Evolutionary conservation across 2,329 filamentous ascomycete genomes (phyloP).

Genomic region (Cladorrhinum sp.): DNA sequence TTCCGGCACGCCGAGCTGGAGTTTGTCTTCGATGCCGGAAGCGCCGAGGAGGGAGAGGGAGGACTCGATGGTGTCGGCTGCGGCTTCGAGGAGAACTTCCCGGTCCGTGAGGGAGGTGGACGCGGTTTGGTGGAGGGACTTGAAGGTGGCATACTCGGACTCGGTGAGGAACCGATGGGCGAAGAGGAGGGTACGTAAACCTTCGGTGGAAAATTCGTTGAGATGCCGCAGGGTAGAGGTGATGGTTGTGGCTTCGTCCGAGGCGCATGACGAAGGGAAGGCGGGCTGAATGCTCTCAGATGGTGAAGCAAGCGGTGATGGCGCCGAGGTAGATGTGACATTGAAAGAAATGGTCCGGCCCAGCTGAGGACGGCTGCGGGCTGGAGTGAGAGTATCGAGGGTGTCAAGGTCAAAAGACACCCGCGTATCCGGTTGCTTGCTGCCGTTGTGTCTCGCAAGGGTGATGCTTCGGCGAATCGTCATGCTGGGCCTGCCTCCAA

Average conservation of each 20-base stretch:
- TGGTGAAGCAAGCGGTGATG: constrained; percentile 8
- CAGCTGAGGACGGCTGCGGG: constrained; percentile 37
- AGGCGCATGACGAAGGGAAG: constrained; percentile 46
- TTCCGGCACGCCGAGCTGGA: constrained; percentile 96
- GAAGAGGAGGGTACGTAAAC: constrained; percentile 87
- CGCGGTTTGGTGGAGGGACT: constrained; percentile 79
- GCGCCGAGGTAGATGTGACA: constrained; percentile 20
- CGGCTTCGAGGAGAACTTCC: constrained; percentile 93
- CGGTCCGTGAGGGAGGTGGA: constrained; percentile 86
- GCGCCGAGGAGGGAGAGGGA: constrained; percentile 89
- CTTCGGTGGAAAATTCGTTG: constrained; percentile 98
- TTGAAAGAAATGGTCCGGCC: constrained; percentile 49
- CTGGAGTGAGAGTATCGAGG: constrained; percentile 33
- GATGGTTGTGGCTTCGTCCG: constrained; percentile 53
- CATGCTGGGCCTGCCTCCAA: constrained; percentile 53
- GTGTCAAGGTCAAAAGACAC: constrained; percentile 45
- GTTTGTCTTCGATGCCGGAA: constrained; percentile 93
- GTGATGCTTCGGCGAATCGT: constrained; percentile 46
- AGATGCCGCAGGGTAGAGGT: constrained; percentile 66
- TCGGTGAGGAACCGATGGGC: constrained; percentile 92
- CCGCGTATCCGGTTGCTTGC: constrained; percentile 37
- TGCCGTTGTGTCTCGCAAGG: constrained; percentile 29
- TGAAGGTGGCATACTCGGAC: constrained; percentile 84
- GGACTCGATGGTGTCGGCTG: constrained; percentile 90
- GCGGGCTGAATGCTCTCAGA: constrained; percentile 43